Conservation (phyloP, 805 yeast species). For the Myxozyma kluyveri region DNA sequence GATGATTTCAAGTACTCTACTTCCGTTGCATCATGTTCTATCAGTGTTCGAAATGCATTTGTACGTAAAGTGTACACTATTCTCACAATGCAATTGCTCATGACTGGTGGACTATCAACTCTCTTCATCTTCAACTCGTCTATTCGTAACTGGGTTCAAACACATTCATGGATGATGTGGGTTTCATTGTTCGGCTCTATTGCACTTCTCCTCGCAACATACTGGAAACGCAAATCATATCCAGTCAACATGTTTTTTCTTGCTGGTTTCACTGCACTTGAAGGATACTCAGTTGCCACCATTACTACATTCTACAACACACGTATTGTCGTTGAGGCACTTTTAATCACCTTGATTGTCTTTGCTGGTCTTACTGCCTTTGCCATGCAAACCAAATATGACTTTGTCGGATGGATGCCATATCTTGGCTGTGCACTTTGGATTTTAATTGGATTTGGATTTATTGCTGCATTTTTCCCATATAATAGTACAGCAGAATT, state of each 20-base stretch:
- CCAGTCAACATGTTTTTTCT: slow-evolving; percentile 64
- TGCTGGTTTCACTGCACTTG: slow-evolving; percentile 67
- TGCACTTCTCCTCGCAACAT: slow-evolving; percentile 63
- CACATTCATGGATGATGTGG: slow-evolving; percentile 57
- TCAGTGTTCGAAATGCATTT: slow-evolving; percentile 71
- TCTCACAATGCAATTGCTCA: slow-evolving; percentile 59
- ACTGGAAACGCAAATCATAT: slow-evolving; percentile 60
- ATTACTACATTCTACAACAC: slow-evolving; percentile 63
- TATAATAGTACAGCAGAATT: slow-evolving; percentile 57
- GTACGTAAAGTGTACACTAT: slow-evolving; percentile 76
- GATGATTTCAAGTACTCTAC: slow-evolving; percentile 80
- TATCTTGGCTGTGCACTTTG: slow-evolving; percentile 56
- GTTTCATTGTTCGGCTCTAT: slow-evolving; percentile 59
- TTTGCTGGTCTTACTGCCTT: slow-evolving; percentile 74
- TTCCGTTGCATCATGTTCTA: slow-evolving; percentile 71
- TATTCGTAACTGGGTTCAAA: slow-evolving; percentile 54
- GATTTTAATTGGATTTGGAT: slow-evolving; percentile 67
- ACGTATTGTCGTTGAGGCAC: slow-evolving; percentile 64
- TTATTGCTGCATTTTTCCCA: slow-evolving; percentile 67
- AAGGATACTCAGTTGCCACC: slow-evolving; percentile 69
- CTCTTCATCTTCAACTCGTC: slow-evolving; percentile 47
- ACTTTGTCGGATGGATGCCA: slow-evolving; percentile 67
- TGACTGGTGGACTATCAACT: slow-evolving; percentile 59
- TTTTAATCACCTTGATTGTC: slow-evolving; percentile 62
- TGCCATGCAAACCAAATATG: slow-evolving; percentile 76